A percentile compares a stretch with the other conserved stretches of the same genome.
Evolutionary conservation across 2,329 filamentous ascomycete genomes (phyloP).

Genomic region (Xylariaceae sp.): DNA sequence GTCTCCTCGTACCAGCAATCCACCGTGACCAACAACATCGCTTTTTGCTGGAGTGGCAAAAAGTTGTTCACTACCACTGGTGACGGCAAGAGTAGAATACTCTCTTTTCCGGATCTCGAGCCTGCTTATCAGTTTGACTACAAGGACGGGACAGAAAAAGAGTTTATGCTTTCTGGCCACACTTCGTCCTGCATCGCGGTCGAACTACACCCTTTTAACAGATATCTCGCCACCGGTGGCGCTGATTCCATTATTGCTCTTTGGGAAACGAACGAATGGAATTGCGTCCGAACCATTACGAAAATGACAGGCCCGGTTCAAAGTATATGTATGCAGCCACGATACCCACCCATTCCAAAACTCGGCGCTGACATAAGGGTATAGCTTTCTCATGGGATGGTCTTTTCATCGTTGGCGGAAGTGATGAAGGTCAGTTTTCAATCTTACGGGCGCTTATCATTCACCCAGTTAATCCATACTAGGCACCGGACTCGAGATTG

Average conservation of each 20-base stretch:
- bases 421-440: constrained; percentile 56
- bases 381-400: constrained; percentile 73
- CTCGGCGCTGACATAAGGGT: constrained; percentile 22
- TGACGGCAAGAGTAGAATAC: constrained; percentile 64
- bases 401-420: constrained; percentile 66
- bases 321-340: constrained; percentile 51
- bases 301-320: constrained; percentile 64
- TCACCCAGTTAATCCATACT: constrained; percentile 15
- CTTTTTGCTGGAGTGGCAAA: constrained; percentile 67
- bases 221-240: constrained; percentile 68
- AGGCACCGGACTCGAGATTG: constrained; percentile 61
- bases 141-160: constrained; percentile 38
- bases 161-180: constrained; percentile 64
- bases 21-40: constrained; percentile 64
- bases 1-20: constrained; percentile 55
- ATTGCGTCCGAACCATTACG: constrained; percentile 65
- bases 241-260: constrained; percentile 69
- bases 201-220: constrained; percentile 64
- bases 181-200: constrained; percentile 65
- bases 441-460: background rate
- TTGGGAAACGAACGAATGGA: constrained; percentile 74
- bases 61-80: constrained; percentile 66
- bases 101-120: constrained; percentile 60
- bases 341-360: background rate
- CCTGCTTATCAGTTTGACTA: constrained; percentile 47